These are phyloP conservation scores for Cladosporium sp. DNA, from an alignment of 2,329 filamentous ascomycete species.

Conservation along the genomic window DNA sequence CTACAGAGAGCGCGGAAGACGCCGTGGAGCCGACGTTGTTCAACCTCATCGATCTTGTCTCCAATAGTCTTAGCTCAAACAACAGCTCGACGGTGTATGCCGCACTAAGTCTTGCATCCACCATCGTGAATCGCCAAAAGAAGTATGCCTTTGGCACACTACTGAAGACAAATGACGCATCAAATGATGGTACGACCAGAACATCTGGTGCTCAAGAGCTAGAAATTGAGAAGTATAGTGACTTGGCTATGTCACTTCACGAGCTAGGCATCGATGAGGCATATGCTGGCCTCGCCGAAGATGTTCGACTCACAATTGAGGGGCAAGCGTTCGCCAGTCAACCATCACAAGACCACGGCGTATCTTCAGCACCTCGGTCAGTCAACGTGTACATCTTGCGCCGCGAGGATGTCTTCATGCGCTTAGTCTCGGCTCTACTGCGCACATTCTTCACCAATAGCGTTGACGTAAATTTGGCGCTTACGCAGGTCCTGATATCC, in stretches of 20 bases:
- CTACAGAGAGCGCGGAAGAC: constrained; percentile 71
- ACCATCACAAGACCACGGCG: constrained; percentile 10
- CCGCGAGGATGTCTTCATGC: constrained; percentile 56
- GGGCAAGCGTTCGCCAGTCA: constrained; percentile 19
- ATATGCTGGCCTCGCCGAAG: constrained; percentile 68
- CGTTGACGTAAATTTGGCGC: constrained; percentile 81
- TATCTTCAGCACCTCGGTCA: background rate
- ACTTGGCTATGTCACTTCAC: constrained; percentile 63
- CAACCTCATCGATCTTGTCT: constrained; percentile 85
- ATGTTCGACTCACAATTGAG: constrained; percentile 47
- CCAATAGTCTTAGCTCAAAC: constrained; percentile 76
- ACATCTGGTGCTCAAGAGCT: constrained; percentile 71
- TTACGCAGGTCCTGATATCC: constrained; percentile 79
- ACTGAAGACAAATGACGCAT: constrained; percentile 60
- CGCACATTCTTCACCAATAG: constrained; percentile 83
- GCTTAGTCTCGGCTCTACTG: constrained; percentile 55
- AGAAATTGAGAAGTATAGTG: constrained; percentile 68
- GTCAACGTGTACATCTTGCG: constrained; percentile 15
- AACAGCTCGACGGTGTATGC: constrained; percentile 88
- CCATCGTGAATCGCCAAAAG: constrained; percentile 83
- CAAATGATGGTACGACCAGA: constrained; percentile 52
- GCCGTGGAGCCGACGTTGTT: constrained; percentile 80
- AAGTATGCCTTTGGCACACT: constrained; percentile 76
- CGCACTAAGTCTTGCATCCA: constrained; percentile 79
- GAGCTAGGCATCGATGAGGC: constrained; percentile 67